A percentile compares a stretch with the other conserved stretches of the same genome.
These are phyloP conservation scores for Echinosophora koreensis DNA, from an alignment of 306 rosid genomes.

Conservation along the genomic window DNA sequence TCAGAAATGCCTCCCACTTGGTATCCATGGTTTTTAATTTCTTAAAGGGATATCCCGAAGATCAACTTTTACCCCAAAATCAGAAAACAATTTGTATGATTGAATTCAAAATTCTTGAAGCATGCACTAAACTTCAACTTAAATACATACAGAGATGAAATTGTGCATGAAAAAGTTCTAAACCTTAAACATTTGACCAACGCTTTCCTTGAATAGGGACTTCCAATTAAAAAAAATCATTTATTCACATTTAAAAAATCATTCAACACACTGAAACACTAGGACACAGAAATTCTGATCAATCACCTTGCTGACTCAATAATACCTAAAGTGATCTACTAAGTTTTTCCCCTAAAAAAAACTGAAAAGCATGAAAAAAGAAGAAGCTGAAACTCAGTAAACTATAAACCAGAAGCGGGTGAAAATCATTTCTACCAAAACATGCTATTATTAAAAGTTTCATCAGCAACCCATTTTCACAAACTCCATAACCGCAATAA, in stretches of 20 bases:
- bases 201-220: background rate
- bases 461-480: constrained; percentile 38
- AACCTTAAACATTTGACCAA: background rate
- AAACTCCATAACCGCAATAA: constrained; percentile 18
- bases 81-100: background rate
- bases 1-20: constrained; percentile 26
- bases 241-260: background rate
- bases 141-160: background rate
- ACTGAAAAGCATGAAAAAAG: constrained; percentile 6
- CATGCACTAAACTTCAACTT: constrained; percentile 8
- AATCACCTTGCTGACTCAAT: constrained; percentile 12
- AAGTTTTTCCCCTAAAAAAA: background rate
- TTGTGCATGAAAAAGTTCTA: background rate
- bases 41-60: constrained; percentile 16
- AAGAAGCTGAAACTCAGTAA: background rate
- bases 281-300: constrained; percentile 3
- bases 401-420: constrained; percentile 34
- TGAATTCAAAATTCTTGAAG: background rate
- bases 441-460: constrained; percentile 11
- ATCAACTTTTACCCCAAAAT: background rate
- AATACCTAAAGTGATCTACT: constrained; percentile 27
- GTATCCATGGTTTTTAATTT: constrained; percentile 23
- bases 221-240: background rate
- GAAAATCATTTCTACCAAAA: constrained; percentile 1
- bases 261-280: constrained; percentile 1